Percentiles rank a stretch among this genome's conserved stretches.
These are phyloP conservation scores for Rubroboletus pulcherrimus DNA, from an alignment of 768 basidiomycete species.

Conservation along the genomic window DNA sequence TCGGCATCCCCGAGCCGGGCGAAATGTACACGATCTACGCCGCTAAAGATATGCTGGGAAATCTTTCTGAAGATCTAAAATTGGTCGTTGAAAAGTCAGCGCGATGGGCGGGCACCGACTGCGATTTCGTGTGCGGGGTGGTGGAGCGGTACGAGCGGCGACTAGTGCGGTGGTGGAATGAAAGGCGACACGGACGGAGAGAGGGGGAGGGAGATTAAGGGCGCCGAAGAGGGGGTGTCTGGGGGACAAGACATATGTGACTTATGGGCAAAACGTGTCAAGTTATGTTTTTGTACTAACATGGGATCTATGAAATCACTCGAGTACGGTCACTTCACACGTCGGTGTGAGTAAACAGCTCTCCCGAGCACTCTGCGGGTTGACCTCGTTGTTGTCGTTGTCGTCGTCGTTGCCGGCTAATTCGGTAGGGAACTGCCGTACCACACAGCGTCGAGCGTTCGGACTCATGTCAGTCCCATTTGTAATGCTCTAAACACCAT, in stretches of 20 bases:
- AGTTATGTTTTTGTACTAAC: background rate
- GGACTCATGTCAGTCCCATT: slow-evolving; percentile 28
- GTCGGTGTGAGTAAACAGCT: slow-evolving; percentile 5
- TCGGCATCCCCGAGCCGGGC: slow-evolving; percentile 45
- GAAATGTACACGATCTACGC: slow-evolving; percentile 62
- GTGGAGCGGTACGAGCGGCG: slow-evolving; percentile 68
- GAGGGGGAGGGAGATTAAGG: slow-evolving; percentile 17
- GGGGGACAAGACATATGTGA: background rate
- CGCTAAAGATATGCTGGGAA: slow-evolving; percentile 63
- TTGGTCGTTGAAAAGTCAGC: slow-evolving; percentile 50
- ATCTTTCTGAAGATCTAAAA: slow-evolving; percentile 47
- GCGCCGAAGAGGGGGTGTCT: background rate
- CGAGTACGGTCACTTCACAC: slow-evolving; percentile 4
- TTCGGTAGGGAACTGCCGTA: slow-evolving; percentile 20
- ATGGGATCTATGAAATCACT: background rate
- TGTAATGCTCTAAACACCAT: slow-evolving; percentile 33
- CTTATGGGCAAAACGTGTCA: background rate
- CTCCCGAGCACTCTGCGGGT: background rate
- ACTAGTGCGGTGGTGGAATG: slow-evolving; percentile 48
- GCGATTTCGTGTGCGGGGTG: slow-evolving; percentile 48
- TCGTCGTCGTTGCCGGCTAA: slow-evolving; percentile 11
- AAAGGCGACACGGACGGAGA: slow-evolving; percentile 19
- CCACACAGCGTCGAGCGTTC: background rate
- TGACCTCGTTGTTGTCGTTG: slow-evolving; percentile 8
- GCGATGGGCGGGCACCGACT: slow-evolving; percentile 51